A percentile compares a stretch with the other conserved stretches of the same genome.
phyloP scores from a whole-genome alignment of 495 filamentous ascomycete species.

The Terfezia claveryi region DNA sequence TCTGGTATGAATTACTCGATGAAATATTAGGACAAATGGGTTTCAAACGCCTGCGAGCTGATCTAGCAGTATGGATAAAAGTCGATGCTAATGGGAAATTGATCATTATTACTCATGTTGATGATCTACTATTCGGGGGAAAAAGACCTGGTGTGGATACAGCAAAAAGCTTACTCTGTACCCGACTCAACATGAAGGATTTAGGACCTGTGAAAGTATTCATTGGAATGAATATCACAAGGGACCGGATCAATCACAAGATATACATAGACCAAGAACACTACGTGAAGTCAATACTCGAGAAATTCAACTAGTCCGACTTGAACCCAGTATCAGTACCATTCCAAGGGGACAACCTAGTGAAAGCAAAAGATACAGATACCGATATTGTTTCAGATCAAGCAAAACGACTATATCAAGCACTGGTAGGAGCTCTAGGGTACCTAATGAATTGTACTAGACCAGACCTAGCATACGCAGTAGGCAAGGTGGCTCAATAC shows the following conservation, averaged over 20 bases:
- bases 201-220: neutral
- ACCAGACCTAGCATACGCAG: neutral
- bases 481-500: neutral
- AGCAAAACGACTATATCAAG: neutral
- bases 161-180: neutral
- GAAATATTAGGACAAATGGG: neutral
- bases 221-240: neutral
- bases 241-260: neutral
- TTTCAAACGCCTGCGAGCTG: neutral
- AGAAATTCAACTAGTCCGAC: neutral
- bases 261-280: neutral
- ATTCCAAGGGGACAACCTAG: neutral
- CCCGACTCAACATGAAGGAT: neutral
- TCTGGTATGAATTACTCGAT: neutral
- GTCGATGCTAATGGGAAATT: neutral
- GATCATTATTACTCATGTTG: neutral
- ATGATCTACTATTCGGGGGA: neutral
- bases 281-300: neutral
- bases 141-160: neutral
- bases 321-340: neutral
- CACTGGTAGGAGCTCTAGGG: neutral
- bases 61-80: neutral
- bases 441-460: neutral
- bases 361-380: neutral
- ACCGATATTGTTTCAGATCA: neutral